Base-by-base conservation (phyloP, 768 basidiomycete species). In the Filobasidium floriforme region DNA sequence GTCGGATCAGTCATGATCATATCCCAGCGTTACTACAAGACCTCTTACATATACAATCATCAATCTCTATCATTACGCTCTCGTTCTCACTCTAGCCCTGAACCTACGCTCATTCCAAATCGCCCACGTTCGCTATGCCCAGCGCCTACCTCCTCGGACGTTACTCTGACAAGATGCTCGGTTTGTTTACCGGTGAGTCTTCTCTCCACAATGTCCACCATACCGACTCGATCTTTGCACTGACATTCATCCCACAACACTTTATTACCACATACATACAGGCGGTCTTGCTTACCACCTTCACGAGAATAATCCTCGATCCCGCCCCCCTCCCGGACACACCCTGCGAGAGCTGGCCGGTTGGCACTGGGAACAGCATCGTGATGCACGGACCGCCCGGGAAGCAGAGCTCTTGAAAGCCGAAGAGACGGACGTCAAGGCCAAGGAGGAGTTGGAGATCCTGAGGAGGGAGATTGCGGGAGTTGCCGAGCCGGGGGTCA, bases 261-360 rank as follows among this genome's bases (percentile, higher is more conserved):
- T n/a, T 57, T n/a, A 26, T 22, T 32, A 15, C 22, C n/a, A 57
- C 26, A 37, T n/a, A 28, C 19, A 2, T 28, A 24, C 49, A 72
- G 71, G 78, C 62, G 54, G 78, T 11, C 72, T 79, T 10, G 78
- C 78, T 0, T 79, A 75, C 66, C 64, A 73, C 37, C 69, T 79
- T 5, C 74, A 76, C 71, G 78, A 79, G 63, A 74, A 74, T n/a
- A 76, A 77, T 66, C 77, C 78, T 5, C 71, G 76, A 28, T 73
- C 77, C 7, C 71, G 74, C 7, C 76, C 77, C 12, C 59, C 70
- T 15, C 65, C 72, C 5, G 78, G 77, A 6, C 76, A 78, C 64
- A 75, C 73, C 0, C 64, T 79, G 7, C 62, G 72, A 26, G 77
- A 79, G 64, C 69, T 79, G 57, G 65, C 71, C 26, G 65, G 60